phyloP scores from a whole-genome alignment of 176 grass and related monocot genomes.

The Oryza meridionalis region DNA sequence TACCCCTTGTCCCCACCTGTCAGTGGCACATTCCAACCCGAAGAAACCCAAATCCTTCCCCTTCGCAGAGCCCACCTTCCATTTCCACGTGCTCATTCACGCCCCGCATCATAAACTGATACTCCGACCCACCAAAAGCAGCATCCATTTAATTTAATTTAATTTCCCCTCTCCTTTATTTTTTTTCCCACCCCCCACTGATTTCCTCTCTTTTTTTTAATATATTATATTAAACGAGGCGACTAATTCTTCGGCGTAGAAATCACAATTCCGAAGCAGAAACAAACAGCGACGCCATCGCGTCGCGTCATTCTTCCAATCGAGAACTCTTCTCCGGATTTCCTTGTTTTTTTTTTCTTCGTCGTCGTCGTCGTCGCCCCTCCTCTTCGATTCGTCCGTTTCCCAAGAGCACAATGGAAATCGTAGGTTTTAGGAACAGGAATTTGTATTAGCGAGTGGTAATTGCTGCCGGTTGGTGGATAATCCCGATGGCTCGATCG shows the following conservation, averaged over 20 bases:
- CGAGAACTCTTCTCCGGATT: neutral
- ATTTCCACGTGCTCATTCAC: constrained; percentile 51
- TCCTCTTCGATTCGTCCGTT: constrained; percentile 27
- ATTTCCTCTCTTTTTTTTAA: neutral
- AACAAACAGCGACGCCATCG: neutral
- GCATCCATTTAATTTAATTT: constrained; percentile 50
- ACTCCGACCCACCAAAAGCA: constrained; percentile 48
- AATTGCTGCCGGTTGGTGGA: neutral
- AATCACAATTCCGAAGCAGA: constrained; percentile 36
- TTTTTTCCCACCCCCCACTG: too few species aligned
- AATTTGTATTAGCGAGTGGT: constrained; percentile 13
- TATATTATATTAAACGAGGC: constrained; percentile 3
- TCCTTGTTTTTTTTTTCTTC: neutral
- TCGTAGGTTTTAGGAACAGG: constrained; percentile 11
- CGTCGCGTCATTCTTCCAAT: neutral
- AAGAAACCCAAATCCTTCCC: neutral
- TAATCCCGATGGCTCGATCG: constrained; percentile 30
- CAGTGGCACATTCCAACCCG: neutral
- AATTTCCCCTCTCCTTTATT: neutral
- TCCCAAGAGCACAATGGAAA: neutral
- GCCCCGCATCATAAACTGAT: constrained; percentile 51
- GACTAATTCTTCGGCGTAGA: constrained; percentile 37
- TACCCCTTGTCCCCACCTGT: neutral
- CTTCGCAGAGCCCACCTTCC: constrained; percentile 8
- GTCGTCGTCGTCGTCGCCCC: neutral